phyloP scores from a whole-genome alignment of 768 basidiomycete genomes.

The Hemileccinum rubropunctum region DNA sequence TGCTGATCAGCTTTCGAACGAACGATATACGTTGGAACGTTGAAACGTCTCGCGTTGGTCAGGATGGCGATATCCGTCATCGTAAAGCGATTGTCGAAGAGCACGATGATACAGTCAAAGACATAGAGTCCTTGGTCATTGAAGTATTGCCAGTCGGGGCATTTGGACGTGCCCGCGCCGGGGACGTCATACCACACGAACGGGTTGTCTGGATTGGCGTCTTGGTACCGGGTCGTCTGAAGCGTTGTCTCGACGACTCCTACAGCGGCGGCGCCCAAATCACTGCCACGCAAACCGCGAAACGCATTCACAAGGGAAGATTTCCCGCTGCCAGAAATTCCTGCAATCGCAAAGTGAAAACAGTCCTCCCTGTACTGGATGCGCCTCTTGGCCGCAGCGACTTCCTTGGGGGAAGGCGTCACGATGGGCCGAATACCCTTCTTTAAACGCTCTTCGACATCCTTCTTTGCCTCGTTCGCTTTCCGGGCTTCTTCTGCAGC shows the following conservation, averaged over 20 bases:
- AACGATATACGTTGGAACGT: constrained; percentile 34
- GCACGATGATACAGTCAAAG: constrained; percentile 35
- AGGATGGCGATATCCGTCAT: constrained; percentile 35
- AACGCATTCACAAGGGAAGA: constrained; percentile 37
- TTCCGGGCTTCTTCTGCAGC: constrained; percentile 15
- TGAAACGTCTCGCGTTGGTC: constrained; percentile 26
- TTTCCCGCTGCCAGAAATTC: constrained; percentile 35
- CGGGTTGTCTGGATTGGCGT: constrained; percentile 15
- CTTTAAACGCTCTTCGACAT: constrained; percentile 18
- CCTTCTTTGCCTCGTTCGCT: constrained; percentile 7
- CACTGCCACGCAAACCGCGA: constrained; percentile 25
- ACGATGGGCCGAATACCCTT: constrained; percentile 27
- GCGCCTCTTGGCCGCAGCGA: constrained; percentile 12
- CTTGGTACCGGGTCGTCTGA: constrained; percentile 23
- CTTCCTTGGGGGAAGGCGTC: constrained; percentile 20
- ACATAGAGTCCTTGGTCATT: constrained; percentile 35
- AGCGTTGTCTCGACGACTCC: constrained; percentile 32
- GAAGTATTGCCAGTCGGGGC: constrained; percentile 36
- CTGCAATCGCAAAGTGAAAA: constrained; percentile 34
- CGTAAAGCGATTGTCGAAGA: constrained; percentile 35
- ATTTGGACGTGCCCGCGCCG: constrained; percentile 33
- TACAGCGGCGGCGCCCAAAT: constrained; percentile 24
- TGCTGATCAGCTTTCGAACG: constrained; percentile 38
- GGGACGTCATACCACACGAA: constrained; percentile 38
- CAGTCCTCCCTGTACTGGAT: constrained; percentile 23